A percentile compares a stretch with the other conserved stretches of the same genome.
Evolutionary conservation across 768 basidiomycete genomes (phyloP).

Genomic region (Daedaleopsis nitida): DNA sequence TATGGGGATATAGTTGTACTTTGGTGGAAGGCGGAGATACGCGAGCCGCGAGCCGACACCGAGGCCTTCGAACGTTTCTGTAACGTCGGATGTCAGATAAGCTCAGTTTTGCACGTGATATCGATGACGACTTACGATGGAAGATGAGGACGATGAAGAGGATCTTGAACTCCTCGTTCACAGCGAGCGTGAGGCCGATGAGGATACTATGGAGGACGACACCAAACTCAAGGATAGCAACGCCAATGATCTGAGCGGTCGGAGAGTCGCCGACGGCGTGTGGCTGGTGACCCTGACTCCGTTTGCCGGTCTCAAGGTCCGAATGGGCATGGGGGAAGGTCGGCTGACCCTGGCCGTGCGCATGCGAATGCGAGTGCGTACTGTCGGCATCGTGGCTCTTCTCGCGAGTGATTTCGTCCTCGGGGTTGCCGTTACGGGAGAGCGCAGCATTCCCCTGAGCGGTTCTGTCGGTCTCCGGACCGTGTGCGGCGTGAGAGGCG

Average conservation of each 20-base stretch:
- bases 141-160: conserved; percentile 91
- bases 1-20: conserved; percentile 59
- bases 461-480: conserved; percentile 50
- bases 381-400: conserved; percentile 11
- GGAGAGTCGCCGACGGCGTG: conserved; percentile 39
- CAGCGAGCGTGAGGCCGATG: conserved; percentile 91
- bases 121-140: conserved; percentile 66
- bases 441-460: conserved; percentile 8
- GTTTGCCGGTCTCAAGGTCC: conserved; percentile 10
- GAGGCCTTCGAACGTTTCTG: conserved; percentile 93
- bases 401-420: background rate
- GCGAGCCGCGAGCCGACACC: conserved; percentile 92
- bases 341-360: background rate
- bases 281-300: background rate
- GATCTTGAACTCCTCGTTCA: conserved; percentile 75
- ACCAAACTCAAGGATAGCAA: conserved; percentile 94
- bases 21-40: conserved; percentile 59
- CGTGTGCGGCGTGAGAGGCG: conserved; percentile 65
- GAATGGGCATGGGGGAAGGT: conserved; percentile 16
- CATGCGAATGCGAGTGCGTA: conserved; percentile 7
- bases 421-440: conserved; percentile 6
- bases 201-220: conserved; percentile 86
- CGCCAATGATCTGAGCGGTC: conserved; percentile 76
- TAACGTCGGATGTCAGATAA: background rate
- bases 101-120: background rate